Evolutionary conservation across 805 yeast species (phyloP).

Genomic region (Candida glaebosa): DNA sequence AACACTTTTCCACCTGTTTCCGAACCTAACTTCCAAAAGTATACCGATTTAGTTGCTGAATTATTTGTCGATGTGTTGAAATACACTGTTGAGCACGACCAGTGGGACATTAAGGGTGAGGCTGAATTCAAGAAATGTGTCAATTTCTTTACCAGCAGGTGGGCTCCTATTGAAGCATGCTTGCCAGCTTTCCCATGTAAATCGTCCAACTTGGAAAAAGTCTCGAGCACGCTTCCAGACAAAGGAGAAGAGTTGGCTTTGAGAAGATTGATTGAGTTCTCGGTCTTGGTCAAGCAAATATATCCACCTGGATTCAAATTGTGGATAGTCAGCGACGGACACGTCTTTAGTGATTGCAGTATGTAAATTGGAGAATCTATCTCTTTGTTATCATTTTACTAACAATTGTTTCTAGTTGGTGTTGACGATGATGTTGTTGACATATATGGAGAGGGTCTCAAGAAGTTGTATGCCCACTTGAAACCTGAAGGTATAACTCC

Average conservation of each 20-base stretch:
- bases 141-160: slow-evolving; percentile 47
- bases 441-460: slow-evolving; percentile 42
- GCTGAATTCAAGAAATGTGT: slow-evolving; percentile 40
- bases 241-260: slow-evolving; percentile 45
- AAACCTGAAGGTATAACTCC: slow-evolving; percentile 24
- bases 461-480: slow-evolving; percentile 36
- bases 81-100: slow-evolving; percentile 44
- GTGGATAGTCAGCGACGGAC: slow-evolving; percentile 62
- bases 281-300: slow-evolving; percentile 24
- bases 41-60: slow-evolving; percentile 24
- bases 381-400: too few relatives aligned
- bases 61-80: slow-evolving; percentile 46
- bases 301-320: slow-evolving; percentile 56
- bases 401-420: slow-evolving; percentile 32
- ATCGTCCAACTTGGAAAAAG: slow-evolving; percentile 55
- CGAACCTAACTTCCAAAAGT: slow-evolving; percentile 2
- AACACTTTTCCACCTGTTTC: slow-evolving; percentile 12
- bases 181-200: slow-evolving; percentile 66
- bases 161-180: slow-evolving; percentile 49
- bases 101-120: slow-evolving; percentile 48
- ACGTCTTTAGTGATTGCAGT: slow-evolving; percentile 58
- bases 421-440: slow-evolving; percentile 56
- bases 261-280: slow-evolving; percentile 27
- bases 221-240: slow-evolving; percentile 48
- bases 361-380: slow-evolving; percentile 3